Base-by-base conservation (phyloP, 2,329 filamentous ascomycete genomes). In the Penicillium verrucosum region DNA sequence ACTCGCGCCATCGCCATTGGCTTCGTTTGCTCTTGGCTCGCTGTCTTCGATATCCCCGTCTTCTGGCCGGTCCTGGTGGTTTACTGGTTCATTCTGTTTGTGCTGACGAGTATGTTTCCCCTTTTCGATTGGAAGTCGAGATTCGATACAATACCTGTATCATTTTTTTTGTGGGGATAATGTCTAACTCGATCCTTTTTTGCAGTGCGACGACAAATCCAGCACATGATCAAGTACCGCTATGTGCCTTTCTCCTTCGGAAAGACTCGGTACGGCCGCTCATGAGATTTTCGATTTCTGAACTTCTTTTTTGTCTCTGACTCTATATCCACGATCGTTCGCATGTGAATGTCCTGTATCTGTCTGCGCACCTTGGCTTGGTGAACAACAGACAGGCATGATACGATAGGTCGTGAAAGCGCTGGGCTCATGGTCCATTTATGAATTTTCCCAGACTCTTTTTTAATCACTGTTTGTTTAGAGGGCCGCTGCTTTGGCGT, bases 171-270 rank as follows among this genome's bases (percentile, higher is more conserved):
- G 27, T 38, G 41, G 27, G 12, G 7, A 16, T 18, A 23, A 34
- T 53, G 21, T 37, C 61, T 53, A 61, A 65, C 61, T 60, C 18
- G 2, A 4, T n/a, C 37, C 34, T 38, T 42, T 30, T 49, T 43
- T 54, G 30, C 67, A 96, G 92, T 99, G 94, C 87, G 94, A 77
- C 90, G 94, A 82, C 94, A 99, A 80, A 99, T 99, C 68, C 94
- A 99, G 80, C 94, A 97, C 80, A 99, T 99, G 94, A 93, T 99
- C 84, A 99, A 97, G 82, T 99, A 97, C 81, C 90, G 93, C 78
- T 99, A 96, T 73, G 92, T 96, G 30, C 92, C 92, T 40, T 96
- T 97, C 80, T 88, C 90, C 40, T 86, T 96, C 64, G 92, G 92
- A 76, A 97, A 97, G 85, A 82, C 89, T 62, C 87, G 85, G 72